These are phyloP conservation scores for Iris macrosiphon DNA, from an alignment of 106 monocot species.

Conservation along the genomic window DNA sequence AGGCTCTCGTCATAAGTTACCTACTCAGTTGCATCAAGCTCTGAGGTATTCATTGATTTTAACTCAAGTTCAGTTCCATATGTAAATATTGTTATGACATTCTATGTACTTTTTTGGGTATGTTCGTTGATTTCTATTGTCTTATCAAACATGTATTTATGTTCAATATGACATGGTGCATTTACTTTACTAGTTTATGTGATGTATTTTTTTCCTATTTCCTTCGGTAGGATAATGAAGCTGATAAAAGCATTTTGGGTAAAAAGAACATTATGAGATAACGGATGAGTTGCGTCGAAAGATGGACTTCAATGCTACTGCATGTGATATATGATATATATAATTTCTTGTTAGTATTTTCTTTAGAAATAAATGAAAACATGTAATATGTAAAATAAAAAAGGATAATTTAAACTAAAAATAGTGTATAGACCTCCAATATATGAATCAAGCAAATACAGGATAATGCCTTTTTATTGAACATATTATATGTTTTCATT, in stretches of 20 bases:
- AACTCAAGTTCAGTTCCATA: neutral
- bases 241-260: conserved; percentile 27
- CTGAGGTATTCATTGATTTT: conserved; percentile 34
- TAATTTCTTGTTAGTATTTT: neutral
- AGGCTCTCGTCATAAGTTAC: conserved; percentile 45
- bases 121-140: neutral
- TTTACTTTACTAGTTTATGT: no score
- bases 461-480: no score
- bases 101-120: neutral
- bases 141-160: neutral
- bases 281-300: conserved; percentile 75
- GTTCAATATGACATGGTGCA: neutral
- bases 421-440: no score
- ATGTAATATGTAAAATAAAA: no score
- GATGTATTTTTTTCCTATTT: conserved; percentile 7
- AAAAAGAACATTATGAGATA: conserved; percentile 41
- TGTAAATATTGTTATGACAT: neutral
- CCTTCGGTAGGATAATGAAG: conserved; percentile 32
- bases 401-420: no score
- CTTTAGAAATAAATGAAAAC: no score
- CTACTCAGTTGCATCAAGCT: conserved; percentile 30
- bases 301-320: conserved; percentile 92
- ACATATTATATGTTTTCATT: no score
- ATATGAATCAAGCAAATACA: no score
- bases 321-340: conserved; percentile 54